Evolutionary conservation across 768 basidiomycete species (phyloP).

Genomic region (Collybia mongolica): DNA sequence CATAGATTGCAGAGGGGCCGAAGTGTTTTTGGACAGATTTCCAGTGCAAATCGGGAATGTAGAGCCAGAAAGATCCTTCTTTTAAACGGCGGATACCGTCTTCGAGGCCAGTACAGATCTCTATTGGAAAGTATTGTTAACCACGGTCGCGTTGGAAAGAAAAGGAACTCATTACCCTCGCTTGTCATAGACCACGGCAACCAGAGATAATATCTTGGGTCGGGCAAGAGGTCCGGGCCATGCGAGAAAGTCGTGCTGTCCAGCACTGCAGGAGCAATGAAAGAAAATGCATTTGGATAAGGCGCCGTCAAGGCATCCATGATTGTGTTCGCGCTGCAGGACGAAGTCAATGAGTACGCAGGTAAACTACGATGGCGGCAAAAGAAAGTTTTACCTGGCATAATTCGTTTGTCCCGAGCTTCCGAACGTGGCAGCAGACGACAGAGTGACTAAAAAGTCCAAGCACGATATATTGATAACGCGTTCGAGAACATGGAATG

Average conservation of each 20-base stretch:
- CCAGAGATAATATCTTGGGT: no score
- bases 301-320: slow-evolving; percentile 22
- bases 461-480: slow-evolving; percentile 22
- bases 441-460: slow-evolving; percentile 35
- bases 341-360: not conserved
- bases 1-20: slow-evolving; percentile 13
- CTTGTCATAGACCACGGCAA: no score
- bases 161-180: no score
- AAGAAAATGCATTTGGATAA: slow-evolving; percentile 28
- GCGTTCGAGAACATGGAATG: slow-evolving; percentile 22
- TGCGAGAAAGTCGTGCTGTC: slow-evolving; percentile 14
- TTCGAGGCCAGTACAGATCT: slow-evolving; percentile 28
- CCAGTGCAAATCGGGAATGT: slow-evolving; percentile 35
- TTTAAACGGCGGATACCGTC: slow-evolving; percentile 28
- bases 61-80: slow-evolving; percentile 18
- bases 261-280: slow-evolving; percentile 28
- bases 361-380: not conserved
- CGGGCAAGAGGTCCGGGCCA: not conserved
- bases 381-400: slow-evolving; percentile 21
- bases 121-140: slow-evolving; percentile 1
- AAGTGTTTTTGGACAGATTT: slow-evolving; percentile 5
- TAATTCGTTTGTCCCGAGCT: slow-evolving; percentile 38
- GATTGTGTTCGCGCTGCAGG: slow-evolving; percentile 29
- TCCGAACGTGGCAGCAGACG: slow-evolving; percentile 32
- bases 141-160: no score